Evolutionary conservation across 163 green algal genomes (phyloP).

Genomic region (Scenedesmus sp.): DNA sequence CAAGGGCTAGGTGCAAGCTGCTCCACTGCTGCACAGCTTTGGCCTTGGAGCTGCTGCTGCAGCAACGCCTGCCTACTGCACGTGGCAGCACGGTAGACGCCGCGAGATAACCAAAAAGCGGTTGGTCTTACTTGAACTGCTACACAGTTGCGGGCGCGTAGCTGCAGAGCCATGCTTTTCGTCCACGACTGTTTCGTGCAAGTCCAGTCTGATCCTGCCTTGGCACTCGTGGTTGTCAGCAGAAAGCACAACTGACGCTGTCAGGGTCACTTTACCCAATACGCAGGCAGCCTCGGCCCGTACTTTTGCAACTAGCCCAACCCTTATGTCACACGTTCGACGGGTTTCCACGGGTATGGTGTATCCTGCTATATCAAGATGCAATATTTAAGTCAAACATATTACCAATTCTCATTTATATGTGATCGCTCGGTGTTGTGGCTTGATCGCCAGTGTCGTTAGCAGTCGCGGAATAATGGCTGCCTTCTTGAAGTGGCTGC

Average conservation of each 20-base stretch:
- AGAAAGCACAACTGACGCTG: neutral
- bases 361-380: neutral
- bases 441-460: neutral
- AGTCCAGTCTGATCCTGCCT: constrained; percentile 8
- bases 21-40: neutral
- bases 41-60: neutral
- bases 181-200: constrained; percentile 16
- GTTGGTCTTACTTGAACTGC: neutral
- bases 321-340: constrained; percentile 7
- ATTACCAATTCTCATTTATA: neutral
- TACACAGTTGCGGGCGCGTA: neutral
- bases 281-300: neutral
- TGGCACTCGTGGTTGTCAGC: neutral
- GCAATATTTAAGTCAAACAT: neutral
- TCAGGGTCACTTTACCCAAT: neutral
- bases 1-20: neutral
- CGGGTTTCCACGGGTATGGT: neutral
- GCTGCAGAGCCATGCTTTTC: constrained; percentile 12
- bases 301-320: neutral
- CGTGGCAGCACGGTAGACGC: neutral
- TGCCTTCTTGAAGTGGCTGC: constrained; percentile 58
- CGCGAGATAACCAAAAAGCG: neutral
- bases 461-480: constrained; percentile 5
- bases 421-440: neutral
- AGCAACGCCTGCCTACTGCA: neutral